These are phyloP conservation scores for Exophiala mesophila DNA, from an alignment of 2,329 filamentous ascomycete species.

Conservation along the genomic window DNA sequence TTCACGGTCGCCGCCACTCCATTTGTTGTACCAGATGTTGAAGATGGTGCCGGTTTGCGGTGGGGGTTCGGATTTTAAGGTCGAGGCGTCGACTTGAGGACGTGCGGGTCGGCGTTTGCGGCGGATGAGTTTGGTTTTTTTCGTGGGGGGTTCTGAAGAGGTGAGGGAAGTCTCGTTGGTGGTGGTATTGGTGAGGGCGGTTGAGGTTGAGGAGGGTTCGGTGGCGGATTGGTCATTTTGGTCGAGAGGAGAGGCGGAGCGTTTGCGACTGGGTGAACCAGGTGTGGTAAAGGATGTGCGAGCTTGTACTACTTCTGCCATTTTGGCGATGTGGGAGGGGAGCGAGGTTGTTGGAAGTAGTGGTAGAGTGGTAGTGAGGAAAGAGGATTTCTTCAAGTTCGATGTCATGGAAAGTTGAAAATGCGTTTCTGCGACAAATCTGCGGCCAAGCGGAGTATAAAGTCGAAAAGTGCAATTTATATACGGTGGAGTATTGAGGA, in stretches of 20 bases:
- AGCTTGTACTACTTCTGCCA: slow-evolving; percentile 24
- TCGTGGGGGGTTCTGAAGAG: slow-evolving; percentile 30
- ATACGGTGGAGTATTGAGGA: no score
- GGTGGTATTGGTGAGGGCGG: slow-evolving; percentile 18
- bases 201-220: slow-evolving; percentile 11
- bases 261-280: slow-evolving; percentile 23
- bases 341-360: background rate
- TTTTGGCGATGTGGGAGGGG: background rate
- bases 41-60: slow-evolving; percentile 92
- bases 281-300: slow-evolving; percentile 14
- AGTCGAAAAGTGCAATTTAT: no score
- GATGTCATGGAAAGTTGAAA: no score
- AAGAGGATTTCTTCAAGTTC: no score
- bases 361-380: no score
- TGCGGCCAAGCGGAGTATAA: no score
- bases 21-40: slow-evolving; percentile 99
- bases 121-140: slow-evolving; percentile 83
- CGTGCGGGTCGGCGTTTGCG: slow-evolving; percentile 87
- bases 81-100: slow-evolving; percentile 81
- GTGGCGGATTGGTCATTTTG: slow-evolving; percentile 9
- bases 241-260: slow-evolving; percentile 23
- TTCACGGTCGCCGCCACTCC: slow-evolving; percentile 90
- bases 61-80: slow-evolving; percentile 69
- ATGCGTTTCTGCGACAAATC: no score
- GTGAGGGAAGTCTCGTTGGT: slow-evolving; percentile 13